Evolutionary conservation across 352 stramenopile genomes (phyloP), one percentile per base, ranked within the genome.

Genomic region (Blastocystis sp.): DNA sequence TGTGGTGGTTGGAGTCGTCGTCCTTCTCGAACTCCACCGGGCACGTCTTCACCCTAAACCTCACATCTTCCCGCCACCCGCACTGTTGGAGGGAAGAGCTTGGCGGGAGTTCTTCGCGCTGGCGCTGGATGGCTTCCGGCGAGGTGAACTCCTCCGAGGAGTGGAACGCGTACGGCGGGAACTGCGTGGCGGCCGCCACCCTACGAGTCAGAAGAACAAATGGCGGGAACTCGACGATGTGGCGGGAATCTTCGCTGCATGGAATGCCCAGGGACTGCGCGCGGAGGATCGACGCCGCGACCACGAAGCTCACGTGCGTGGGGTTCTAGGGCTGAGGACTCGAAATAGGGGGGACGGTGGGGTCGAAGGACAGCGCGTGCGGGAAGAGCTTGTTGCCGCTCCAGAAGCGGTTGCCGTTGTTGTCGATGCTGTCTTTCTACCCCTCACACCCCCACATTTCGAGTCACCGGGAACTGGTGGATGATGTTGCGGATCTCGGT

Each of bases 401-500:
- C 97, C 97, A 99, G 89, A 99, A 99, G 17, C 95, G 94, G 67
- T 93, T 94, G n/a, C 97, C 97, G 28, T 93, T 95, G 1, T 92
- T 95, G 21, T 96, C 99, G 19, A 98, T 89, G 88, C 94, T 89
- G 69, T 94, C 91, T 2, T 38, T 34, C 69, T 79, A 79, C 0
- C 1, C 9, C 11, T 23, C 1, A 64, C 11, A n/a, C 19, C 7
- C 61, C 3, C 7, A 5, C 9, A 34, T 11, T 17, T 10, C 21
- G 9, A 61, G 23, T 23, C 52, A 81, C 62, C 17, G 97, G 97
- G 89, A 99, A 99, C 91, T 99, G 99, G 92, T 98, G 93, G 34
- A 99, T 90, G 65, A 99, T 92, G 89, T 98, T 94, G 87, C 95
- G 95, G 88, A 99, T 98, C 88, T 97, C 94, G 91, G 98, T 98